These are phyloP conservation scores for Whalleya microplaca DNA, from an alignment of 2,329 filamentous ascomycete species.

Conservation along the genomic window DNA sequence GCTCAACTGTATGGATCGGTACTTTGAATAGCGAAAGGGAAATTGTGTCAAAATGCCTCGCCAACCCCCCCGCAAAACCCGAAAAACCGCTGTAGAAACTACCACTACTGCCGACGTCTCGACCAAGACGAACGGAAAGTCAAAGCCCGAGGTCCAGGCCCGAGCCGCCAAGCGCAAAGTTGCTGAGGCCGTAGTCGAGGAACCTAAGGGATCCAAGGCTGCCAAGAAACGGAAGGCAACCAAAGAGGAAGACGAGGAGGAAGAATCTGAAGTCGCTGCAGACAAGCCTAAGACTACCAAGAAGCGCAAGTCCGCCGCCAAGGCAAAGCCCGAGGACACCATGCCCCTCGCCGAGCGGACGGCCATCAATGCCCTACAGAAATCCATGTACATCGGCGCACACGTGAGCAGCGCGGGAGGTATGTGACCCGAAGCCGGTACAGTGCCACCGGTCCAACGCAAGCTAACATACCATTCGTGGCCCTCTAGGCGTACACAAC, in stretches of 20 bases:
- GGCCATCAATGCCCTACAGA: slow-evolving; percentile 62
- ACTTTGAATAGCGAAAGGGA: background rate
- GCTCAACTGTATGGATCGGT: background rate
- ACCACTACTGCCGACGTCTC: slow-evolving; percentile 24
- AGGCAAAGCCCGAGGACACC: slow-evolving; percentile 44
- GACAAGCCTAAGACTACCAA: slow-evolving; percentile 37
- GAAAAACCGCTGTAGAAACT: slow-evolving; percentile 18
- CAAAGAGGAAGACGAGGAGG: slow-evolving; percentile 32
- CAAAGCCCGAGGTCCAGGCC: slow-evolving; percentile 19
- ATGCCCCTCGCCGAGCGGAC: slow-evolving; percentile 74
- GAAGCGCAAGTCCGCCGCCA: slow-evolving; percentile 47
- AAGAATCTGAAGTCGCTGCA: slow-evolving; percentile 9
- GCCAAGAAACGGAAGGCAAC: slow-evolving; percentile 33
- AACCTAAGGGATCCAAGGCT: slow-evolving; percentile 9
- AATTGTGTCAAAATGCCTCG: slow-evolving; percentile 22
- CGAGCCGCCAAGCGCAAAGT: slow-evolving; percentile 27
- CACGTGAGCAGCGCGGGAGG: slow-evolving; percentile 91
- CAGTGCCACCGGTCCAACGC: background rate
- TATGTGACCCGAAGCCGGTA: slow-evolving; percentile 39
- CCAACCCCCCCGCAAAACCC: slow-evolving; percentile 19
- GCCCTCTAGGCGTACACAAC: slow-evolving; percentile 77
- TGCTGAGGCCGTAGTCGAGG: slow-evolving; percentile 19
- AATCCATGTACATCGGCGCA: slow-evolving; percentile 81
- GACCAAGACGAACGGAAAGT: slow-evolving; percentile 26
- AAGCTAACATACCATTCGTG: slow-evolving; percentile 17